Base-by-base conservation (phyloP, 192 early-diverging fungal genomes). In the Rhizoclosmatium sp. region DNA sequence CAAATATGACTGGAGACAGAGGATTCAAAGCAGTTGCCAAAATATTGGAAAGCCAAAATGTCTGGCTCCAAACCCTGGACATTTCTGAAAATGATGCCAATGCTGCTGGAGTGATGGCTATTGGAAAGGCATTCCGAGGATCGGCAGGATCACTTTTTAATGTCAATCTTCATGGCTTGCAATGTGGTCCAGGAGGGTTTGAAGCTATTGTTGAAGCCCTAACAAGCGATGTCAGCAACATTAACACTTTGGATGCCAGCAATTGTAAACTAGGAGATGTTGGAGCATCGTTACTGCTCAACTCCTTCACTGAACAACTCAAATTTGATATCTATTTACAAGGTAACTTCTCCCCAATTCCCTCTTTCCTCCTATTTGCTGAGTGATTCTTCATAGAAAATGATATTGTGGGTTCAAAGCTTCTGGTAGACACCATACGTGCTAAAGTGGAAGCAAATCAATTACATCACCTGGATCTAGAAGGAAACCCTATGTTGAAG, bases 121-220 rank as follows among this genome's bases (percentile, higher is more conserved):
- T 71, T 21, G 69, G 69, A 47, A 62, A 62, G 10, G 60, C 60
- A 21, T 23, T 62, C 10, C 7, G 7, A 40, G 51, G 16, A 7
- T 54, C 51, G 51, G 16, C 9, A 54, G 16, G 51, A 12, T 31
- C 31, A 31, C 31, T 31, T 31, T 31, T 31, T 31, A 31, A 31
- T 31, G 31, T 31, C 31, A 31, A 31, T 31, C 31, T 31, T 31
- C 31, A 31, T 31, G 31, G 31, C 21, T 40, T 62, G 39, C 10
- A 62, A 19, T 62, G 49, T 21, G 69, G 69, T 7, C 69, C 69
- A 4, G 47, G 56, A 21, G 69, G 69, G 10, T 47, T 71, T 12
- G 48, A 71, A 71, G 4, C 12, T 9, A 16, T 71, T 12, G 54
- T 49, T 23, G 69, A 71, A 4, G 69, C 69, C 19, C 48, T 71